Conservation (phyloP, 768 basidiomycete genomes). For the Boletus sp. region DNA sequence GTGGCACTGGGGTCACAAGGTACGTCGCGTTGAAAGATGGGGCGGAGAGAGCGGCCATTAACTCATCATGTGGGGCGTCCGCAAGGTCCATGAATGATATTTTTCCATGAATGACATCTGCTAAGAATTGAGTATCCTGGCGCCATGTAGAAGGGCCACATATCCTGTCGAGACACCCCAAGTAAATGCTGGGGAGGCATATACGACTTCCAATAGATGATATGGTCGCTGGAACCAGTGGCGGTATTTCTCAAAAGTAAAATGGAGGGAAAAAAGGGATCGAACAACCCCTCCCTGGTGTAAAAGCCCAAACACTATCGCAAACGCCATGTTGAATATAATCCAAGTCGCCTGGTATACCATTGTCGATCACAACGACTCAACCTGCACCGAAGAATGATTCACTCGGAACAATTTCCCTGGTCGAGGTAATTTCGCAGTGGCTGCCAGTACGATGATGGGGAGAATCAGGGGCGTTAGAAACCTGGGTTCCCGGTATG, state of each 20-base stretch:
- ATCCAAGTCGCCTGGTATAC: conserved; percentile 28
- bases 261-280: conserved; percentile 35
- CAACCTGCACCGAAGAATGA: not conserved
- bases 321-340: conserved; percentile 28
- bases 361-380: not conserved
- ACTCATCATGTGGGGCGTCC: conserved; percentile 20
- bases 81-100: conserved; percentile 30
- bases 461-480: conserved; percentile 36
- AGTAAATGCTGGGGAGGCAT: conserved; percentile 40
- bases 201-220: conserved; percentile 43
- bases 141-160: not conserved
- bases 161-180: conserved; percentile 27
- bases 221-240: conserved; percentile 2
- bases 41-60: conserved; percentile 18
- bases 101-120: conserved; percentile 26
- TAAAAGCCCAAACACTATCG: conserved; percentile 36
- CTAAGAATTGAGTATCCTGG: not conserved
- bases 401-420: conserved; percentile 36
- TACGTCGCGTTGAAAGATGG: conserved; percentile 12
- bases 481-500: conserved; percentile 42
- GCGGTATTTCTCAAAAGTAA: conserved; percentile 12
- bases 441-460: conserved; percentile 29
- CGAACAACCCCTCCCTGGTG: conserved; percentile 44
- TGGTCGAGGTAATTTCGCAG: conserved; percentile 25
- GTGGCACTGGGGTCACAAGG: conserved; percentile 34